Base-by-base conservation (phyloP, 176 grass and related monocot species). In the Lolium multiflorum region DNA sequence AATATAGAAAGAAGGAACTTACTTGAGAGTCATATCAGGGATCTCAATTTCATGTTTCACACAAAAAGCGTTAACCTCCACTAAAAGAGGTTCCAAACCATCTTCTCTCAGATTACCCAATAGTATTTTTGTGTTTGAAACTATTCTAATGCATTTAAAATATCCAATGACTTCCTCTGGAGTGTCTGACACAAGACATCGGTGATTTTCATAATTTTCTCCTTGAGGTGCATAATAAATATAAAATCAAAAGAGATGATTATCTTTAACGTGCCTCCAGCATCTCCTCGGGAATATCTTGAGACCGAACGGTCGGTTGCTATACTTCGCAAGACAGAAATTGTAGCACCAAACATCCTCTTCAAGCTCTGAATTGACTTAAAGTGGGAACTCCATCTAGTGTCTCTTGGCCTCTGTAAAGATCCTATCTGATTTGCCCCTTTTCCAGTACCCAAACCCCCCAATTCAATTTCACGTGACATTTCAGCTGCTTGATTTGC, bases 1-100 rank as follows among this genome's bases (percentile, higher is more conserved):
- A 55, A 5, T 37, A 9, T 3, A 14, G 41, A 43, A 38, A 55
- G 49, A 31, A 3, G 6, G 22, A 11, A 31, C 21, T 28, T 63
- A 64, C 58, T 49, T 65, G 8, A 2, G 18, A 67, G 31, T n/a
- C 16, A 81, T 47, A 80, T 25, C 41, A 0, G 13, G 63, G 21
- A 80, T 81, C 44, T 81, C 60, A 21, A 64, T 66, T 16, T 37
- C 44, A 81, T 66, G 79, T 17, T 51, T 67, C 15, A 81, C 11
- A 52, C 61, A 51, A 52, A n/a, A 51, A 81, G 6, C 47, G 18
- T 81, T 20, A 10, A 35, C 16, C 24, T 67, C 41, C 18, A 50
- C 8, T 44, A 54, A 17, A 54, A 54, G 51, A 54, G 51, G 48
- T 54, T 16, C 13, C 51, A 14, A 54, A 54, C 13, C 65, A 50